Conservation (phyloP, 805 yeast species). For the Candida ponderosae region DNA sequence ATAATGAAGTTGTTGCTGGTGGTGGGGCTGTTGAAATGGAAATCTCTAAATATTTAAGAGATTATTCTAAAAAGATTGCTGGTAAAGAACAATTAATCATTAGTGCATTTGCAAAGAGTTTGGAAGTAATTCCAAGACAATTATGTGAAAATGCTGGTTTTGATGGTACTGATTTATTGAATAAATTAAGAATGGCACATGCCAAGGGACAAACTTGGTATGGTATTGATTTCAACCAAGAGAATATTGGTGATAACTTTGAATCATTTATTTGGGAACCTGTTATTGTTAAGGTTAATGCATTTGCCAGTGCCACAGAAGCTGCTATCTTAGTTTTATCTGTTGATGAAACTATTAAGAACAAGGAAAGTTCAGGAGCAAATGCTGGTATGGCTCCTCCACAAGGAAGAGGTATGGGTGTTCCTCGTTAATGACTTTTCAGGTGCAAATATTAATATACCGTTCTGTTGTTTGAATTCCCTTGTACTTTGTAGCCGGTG, state of each 20-base stretch:
- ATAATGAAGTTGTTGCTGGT: slow-evolving; percentile 87
- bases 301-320: slow-evolving; percentile 93
- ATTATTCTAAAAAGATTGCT: slow-evolving; percentile 77
- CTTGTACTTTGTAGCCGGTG: no score
- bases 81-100: slow-evolving; percentile 95
- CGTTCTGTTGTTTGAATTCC: no score
- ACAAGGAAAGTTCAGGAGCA: slow-evolving; percentile 53
- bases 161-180: slow-evolving; percentile 92
- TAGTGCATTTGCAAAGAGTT: slow-evolving; percentile 87
- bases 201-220: slow-evolving; percentile 88
- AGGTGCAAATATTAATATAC: no score
- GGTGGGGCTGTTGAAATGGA: slow-evolving; percentile 99
- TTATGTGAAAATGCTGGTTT: slow-evolving; percentile 98
- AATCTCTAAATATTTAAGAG: slow-evolving; percentile 79
- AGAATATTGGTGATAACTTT: slow-evolving; percentile 76
- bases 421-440: slow-evolving; percentile 40
- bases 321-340: slow-evolving; percentile 89
- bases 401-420: slow-evolving; percentile 66
- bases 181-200: slow-evolving; percentile 86
- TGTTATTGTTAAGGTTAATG: slow-evolving; percentile 85
- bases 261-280: slow-evolving; percentile 96
- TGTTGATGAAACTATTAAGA: slow-evolving; percentile 91
- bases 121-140: slow-evolving; percentile 95
- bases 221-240: slow-evolving; percentile 88
- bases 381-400: slow-evolving; percentile 42